These are phyloP conservation scores for Vaccinium darrowii DNA, from an alignment of 148 eudicot species.

Conservation along the genomic window DNA sequence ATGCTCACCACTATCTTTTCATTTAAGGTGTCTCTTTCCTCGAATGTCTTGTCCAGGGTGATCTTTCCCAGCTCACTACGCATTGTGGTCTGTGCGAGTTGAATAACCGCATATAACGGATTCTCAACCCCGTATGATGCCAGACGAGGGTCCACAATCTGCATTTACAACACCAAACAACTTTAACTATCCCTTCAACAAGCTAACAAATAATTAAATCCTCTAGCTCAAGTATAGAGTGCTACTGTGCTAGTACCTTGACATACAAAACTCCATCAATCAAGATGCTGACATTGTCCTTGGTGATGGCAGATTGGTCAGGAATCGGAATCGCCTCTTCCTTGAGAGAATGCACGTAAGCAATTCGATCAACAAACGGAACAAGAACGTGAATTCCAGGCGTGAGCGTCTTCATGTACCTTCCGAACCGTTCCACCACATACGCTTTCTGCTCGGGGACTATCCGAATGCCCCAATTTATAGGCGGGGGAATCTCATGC, in stretches of 20 bases:
- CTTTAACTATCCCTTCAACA: not conserved
- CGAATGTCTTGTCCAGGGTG: conserved; percentile 89
- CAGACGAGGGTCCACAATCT: conserved; percentile 75
- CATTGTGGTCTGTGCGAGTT: conserved; percentile 94
- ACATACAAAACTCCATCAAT: conserved; percentile 91
- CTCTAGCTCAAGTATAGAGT: not conserved
- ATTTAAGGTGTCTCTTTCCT: conserved; percentile 89
- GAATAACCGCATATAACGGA: conserved; percentile 79
- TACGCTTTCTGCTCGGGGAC: conserved; percentile 89
- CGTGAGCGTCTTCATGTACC: conserved; percentile 61
- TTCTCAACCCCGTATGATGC: conserved; percentile 96
- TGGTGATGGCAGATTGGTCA: conserved; percentile 88
- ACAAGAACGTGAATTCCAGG: conserved; percentile 80
- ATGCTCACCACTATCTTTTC: conserved; percentile 82
- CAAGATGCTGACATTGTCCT: conserved; percentile 81
- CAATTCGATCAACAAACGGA: conserved; percentile 76
- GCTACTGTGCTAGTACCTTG: conserved; percentile 39
- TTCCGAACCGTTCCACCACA: conserved; percentile 88
- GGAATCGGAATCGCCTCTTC: conserved; percentile 88
- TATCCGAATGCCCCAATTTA: conserved; percentile 86
- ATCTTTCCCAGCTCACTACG: conserved; percentile 91
- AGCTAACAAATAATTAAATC: not conserved
- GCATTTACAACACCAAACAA: conserved; percentile 23
- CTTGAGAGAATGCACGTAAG: conserved; percentile 84
- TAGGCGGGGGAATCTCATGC: conserved; percentile 53